Percentiles rank a stretch among this genome's conserved stretches.
These are phyloP conservation scores for Neonectria neomacrospora DNA, from an alignment of 2,329 filamentous ascomycete genomes.

Conservation along the genomic window DNA sequence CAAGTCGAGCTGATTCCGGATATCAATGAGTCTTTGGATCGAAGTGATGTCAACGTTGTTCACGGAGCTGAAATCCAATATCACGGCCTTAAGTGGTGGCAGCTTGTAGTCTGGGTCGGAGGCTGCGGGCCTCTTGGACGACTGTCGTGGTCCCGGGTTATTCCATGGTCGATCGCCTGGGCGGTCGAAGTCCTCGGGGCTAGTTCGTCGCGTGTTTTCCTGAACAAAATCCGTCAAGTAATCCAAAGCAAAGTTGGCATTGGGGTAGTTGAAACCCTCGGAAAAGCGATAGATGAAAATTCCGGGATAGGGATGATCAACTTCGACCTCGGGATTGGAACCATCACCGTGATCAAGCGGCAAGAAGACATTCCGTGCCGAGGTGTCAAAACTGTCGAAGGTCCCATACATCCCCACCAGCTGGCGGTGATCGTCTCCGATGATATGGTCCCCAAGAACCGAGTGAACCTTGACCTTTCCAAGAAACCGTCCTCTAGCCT, in stretches of 20 bases:
- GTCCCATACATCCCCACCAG: slow-evolving; percentile 66
- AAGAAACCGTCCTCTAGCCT: slow-evolving; percentile 84
- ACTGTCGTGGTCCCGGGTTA: slow-evolving; percentile 76
- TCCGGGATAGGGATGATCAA: slow-evolving; percentile 87
- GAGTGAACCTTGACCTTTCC: slow-evolving; percentile 77
- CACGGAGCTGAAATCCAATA: slow-evolving; percentile 92
- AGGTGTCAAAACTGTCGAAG: slow-evolving; percentile 60
- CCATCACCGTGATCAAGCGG: slow-evolving; percentile 90
- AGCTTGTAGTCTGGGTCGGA: slow-evolving; percentile 56
- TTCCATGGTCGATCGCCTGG: slow-evolving; percentile 93
- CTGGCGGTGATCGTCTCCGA: slow-evolving; percentile 68
- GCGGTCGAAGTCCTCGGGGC: slow-evolving; percentile 70
- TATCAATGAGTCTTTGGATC: slow-evolving; percentile 90
- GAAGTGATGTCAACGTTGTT: slow-evolving; percentile 96
- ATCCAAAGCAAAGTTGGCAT: slow-evolving; percentile 89
- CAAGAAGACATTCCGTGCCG: slow-evolving; percentile 82
- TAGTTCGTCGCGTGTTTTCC: slow-evolving; percentile 79
- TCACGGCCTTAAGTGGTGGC: slow-evolving; percentile 85
- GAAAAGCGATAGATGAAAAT: slow-evolving; percentile 96
- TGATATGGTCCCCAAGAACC: slow-evolving; percentile 78
- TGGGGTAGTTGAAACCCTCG: slow-evolving; percentile 96
- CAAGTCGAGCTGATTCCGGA: slow-evolving; percentile 90
- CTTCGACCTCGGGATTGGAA: slow-evolving; percentile 83
- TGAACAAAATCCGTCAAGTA: slow-evolving; percentile 77
- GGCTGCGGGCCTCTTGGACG: slow-evolving; percentile 55